Evolutionary conservation across 2,329 filamentous ascomycete genomes (phyloP).

Genomic region (Aspergillus alliaceus): DNA sequence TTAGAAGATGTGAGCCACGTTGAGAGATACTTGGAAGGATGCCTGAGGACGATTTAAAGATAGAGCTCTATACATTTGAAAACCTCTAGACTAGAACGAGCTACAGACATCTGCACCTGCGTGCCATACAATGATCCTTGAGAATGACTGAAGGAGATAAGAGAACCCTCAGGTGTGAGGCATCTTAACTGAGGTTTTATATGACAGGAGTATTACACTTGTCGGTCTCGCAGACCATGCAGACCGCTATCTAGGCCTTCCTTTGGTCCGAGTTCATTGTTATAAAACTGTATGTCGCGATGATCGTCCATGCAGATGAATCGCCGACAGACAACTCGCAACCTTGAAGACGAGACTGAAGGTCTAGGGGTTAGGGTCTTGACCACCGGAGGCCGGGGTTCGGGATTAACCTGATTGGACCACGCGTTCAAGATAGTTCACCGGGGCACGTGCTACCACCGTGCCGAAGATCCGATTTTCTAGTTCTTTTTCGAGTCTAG

Average conservation of each 20-base stretch:
- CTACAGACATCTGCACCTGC: too few relatives aligned
- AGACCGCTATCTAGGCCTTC: neutral
- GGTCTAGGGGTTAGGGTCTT: too few relatives aligned
- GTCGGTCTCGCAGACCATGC: too few relatives aligned
- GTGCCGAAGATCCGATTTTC: conserved; percentile 8
- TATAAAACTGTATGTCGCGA: neutral
- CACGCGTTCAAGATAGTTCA: neutral
- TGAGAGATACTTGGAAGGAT: conserved; percentile 25
- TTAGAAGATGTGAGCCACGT: conserved; percentile 29
- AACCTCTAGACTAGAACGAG: neutral
- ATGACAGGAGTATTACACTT: neutral
- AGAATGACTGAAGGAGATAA: too few relatives aligned
- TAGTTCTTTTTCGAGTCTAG: too few relatives aligned
- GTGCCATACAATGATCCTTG: too few relatives aligned
- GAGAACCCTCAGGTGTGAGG: too few relatives aligned
- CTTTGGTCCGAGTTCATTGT: neutral
- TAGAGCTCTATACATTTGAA: neutral
- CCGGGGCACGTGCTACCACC: neutral
- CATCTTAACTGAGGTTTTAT: neutral
- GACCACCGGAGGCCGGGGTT: neutral
- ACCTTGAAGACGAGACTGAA: too few relatives aligned
- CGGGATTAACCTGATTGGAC: neutral
- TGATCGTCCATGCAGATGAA: neutral
- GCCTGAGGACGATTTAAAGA: conserved; percentile 14
- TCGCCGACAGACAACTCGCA: too few relatives aligned